Evolutionary conservation across 495 filamentous ascomycete genomes (phyloP), one percentile per base, ranked within the genome.

Genomic region (Cetradonia linearis): DNA sequence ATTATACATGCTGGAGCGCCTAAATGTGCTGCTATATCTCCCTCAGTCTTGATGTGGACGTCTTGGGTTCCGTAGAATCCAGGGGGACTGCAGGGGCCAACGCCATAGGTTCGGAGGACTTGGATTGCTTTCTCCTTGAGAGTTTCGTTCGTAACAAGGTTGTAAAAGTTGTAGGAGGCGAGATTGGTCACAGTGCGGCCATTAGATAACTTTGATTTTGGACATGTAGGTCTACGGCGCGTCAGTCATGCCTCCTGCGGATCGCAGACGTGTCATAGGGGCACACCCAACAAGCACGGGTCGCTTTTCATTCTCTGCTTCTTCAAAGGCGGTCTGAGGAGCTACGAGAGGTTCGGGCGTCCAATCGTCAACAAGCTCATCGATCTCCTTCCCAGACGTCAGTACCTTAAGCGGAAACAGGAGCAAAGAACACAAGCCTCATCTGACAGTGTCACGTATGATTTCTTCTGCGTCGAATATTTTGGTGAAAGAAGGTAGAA

Each of bases 21-120:
- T 16, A 99, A 72, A 71, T 87, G 93, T 25, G 85, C 78, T 4
- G 93, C 89, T 69, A 99, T 90, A 71, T 99, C 91, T 44, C 88
- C 85, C 71, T 99, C 94, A 2, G 88, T 88, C 75, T 92, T 89
- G 83, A 96, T 90, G 72, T 99, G 94, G 23, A 99, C 91, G 74
- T 99, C 93, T 69, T 99, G 94, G 28, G 88, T 97, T 56, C 91
- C 93, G 75, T 99, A 99, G 75, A 99, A 99, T 38, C 92, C 89
- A 16, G 93, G 92, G 3, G 93, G 93, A 37, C 91, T 91, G 72
- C 93, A 99, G 55, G 93, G 91, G 25, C 93, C 93, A 38, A 97
- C 94, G 46, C 93, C 93, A 67, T 99, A 97, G 61, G 85, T 92
- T 55, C 92, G 88, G 28, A 99, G 80, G 7, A 91, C 93, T 68